Evolutionary conservation across 495 filamentous ascomycete genomes (phyloP).

Genomic region (Xylaria castorea): DNA sequence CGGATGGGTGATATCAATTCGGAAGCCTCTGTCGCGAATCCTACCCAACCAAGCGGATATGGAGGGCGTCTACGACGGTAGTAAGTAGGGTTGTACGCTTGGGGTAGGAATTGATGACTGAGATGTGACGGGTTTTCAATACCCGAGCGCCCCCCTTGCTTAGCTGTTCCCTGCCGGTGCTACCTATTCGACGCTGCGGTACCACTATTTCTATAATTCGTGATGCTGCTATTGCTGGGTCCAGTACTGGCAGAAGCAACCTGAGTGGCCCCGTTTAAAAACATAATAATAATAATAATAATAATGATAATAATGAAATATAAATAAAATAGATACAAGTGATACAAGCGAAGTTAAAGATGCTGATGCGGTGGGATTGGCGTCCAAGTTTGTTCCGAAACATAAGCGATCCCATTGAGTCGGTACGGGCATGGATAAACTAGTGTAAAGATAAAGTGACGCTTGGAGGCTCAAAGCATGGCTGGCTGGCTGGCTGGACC

Average conservation of each 20-base stretch:
- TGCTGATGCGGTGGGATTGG: not conserved
- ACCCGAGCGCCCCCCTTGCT: not conserved
- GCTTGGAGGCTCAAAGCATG: not conserved
- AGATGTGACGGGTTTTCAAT: slow-evolving; percentile 18
- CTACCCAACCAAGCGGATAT: slow-evolving; percentile 18
- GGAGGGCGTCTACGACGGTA: not conserved
- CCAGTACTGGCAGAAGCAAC: no score
- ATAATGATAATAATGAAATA: no score
- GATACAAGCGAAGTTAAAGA: not conserved
- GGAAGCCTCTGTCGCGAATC: slow-evolving; percentile 20
- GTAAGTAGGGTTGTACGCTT: not conserved
- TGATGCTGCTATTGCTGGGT: not conserved
- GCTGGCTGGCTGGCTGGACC: not conserved
- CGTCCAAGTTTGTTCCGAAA: not conserved
- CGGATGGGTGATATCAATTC: slow-evolving; percentile 19
- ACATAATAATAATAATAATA: no score
- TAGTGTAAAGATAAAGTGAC: not conserved
- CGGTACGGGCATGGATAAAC: not conserved
- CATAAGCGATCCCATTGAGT: not conserved
- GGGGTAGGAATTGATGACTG: slow-evolving; percentile 12
- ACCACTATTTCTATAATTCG: not conserved
- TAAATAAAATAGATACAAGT: not conserved
- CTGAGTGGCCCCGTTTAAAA: no score
- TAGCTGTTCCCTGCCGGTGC: not conserved
- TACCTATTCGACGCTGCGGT: not conserved